Percentiles rank a stretch among this genome's conserved stretches.
These are phyloP conservation scores for Sporothrix brasiliensis DNA, from an alignment of 2,329 filamentous ascomycete species.

Conservation along the genomic window DNA sequence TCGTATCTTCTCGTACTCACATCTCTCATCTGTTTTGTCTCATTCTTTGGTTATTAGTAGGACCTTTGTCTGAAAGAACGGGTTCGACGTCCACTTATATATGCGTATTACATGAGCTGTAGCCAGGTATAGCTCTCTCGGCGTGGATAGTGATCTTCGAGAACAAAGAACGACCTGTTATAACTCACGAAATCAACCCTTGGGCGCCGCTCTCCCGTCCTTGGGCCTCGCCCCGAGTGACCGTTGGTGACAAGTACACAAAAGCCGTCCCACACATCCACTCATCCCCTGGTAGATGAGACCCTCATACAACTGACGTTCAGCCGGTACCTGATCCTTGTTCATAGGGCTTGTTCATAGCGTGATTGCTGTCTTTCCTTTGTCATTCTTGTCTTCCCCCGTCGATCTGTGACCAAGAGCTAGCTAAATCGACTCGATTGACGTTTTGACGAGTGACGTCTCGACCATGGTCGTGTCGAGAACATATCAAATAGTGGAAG, in stretches of 20 bases:
- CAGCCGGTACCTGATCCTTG: background rate
- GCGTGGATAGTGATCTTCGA: slow-evolving; percentile 1
- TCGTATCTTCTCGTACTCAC: background rate
- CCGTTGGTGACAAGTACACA: background rate
- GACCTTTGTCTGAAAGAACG: background rate
- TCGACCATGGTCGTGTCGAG: background rate
- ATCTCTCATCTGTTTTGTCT: slow-evolving; percentile 6
- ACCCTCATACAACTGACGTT: background rate
- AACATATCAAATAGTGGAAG: background rate
- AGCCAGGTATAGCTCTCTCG: background rate
- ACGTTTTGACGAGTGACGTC: background rate
- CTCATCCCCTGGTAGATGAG: background rate
- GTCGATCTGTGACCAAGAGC: background rate
- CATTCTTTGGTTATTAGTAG: slow-evolving; percentile 1
- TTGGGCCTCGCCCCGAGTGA: background rate
- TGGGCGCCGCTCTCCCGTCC: slow-evolving; percentile 2
- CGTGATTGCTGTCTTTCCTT: background rate
- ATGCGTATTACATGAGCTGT: background rate
- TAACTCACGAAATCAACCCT: background rate
- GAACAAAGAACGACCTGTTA: background rate
- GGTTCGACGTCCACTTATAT: background rate
- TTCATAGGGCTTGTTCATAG: background rate
- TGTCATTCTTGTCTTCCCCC: background rate
- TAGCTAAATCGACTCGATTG: background rate
- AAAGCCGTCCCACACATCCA: background rate